Base-by-base conservation (phyloP, 2,329 filamentous ascomycete genomes). In the Aspergillus oerlinghausenensis region DNA sequence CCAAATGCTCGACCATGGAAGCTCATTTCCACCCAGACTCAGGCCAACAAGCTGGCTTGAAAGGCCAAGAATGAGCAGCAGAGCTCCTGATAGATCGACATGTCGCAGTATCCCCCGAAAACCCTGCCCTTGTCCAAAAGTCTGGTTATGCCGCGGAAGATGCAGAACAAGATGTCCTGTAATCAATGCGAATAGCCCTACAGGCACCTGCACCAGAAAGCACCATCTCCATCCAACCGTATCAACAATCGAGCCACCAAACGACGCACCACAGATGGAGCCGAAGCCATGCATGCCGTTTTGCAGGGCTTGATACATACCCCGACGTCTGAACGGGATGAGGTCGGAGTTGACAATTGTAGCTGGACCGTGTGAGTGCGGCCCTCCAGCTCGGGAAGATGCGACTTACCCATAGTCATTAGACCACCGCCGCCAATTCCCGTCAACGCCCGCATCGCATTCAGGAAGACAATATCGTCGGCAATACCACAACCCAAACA, bases 341-440 rank as follows among this genome's bases (percentile, higher is more conserved):
- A 91, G 73, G 69, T 92, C 88, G 55, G 86, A 88, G 19, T 87
- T 84, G 59, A 91, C 84, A 54, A 92, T 89, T 5, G 80, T 84
- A 1, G 83, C 72, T 74, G 23, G 4, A 47, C 4, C 10, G 21
- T 23, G 21, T 47, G 11, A 47, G 43, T 1, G 9, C 43, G 19
- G 14, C 21, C 21, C 3, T 48, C 35, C 8, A 19, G 32, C 11
- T 1, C 8, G 21, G 19, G 8, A 7, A 11, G 40, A 38, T 28
- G 1, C 3, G 35, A 55, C 60, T 50, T 62, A 73, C 72, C 87
- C 75, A 90, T 79, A 1, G 85, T 83, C 72, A 89, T 81, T 50
- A 88, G 79, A 0, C 88, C 88, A 0, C 88, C 89, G 0, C 88
- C 89, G 1, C 88, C 89, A 3, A 92, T 71, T 0, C 89, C 89